These are phyloP conservation scores for Mycena citricolor DNA, from an alignment of 1,284 basidiomycete genomes.

Conservation along the genomic window DNA sequence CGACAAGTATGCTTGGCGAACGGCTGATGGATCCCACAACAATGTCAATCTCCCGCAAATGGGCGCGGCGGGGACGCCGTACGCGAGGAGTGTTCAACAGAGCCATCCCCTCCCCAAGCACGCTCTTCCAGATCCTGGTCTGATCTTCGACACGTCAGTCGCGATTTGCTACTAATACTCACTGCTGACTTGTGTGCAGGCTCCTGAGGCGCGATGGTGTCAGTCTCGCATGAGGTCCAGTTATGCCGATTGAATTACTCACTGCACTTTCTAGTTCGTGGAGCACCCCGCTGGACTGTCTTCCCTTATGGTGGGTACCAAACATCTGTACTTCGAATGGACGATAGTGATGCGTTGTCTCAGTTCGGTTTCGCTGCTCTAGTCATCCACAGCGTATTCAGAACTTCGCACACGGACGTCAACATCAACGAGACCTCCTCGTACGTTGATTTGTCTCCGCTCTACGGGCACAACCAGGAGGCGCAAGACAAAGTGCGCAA, in stretches of 20 bases:
- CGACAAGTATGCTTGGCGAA: slow-evolving; percentile 60
- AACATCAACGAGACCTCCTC: slow-evolving; percentile 84
- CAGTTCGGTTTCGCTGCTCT: slow-evolving; percentile 77
- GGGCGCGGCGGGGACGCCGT: slow-evolving; percentile 73
- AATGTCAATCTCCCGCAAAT: slow-evolving; percentile 69
- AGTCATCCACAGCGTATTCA: slow-evolving; percentile 83
- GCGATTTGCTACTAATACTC: not conserved
- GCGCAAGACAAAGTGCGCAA: slow-evolving; percentile 61
- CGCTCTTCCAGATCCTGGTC: slow-evolving; percentile 73
- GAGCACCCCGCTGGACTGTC: slow-evolving; percentile 79
- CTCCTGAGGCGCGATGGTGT: slow-evolving; percentile 61
- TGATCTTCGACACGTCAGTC: slow-evolving; percentile 62
- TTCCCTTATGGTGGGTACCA: slow-evolving; percentile 51
- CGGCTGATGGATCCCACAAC: slow-evolving; percentile 74
- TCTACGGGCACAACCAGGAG: slow-evolving; percentile 72
- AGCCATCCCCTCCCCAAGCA: slow-evolving; percentile 58
- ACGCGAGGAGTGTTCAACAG: slow-evolving; percentile 80
- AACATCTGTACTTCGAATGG: not conserved
- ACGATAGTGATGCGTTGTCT: not conserved
- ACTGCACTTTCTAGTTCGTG: slow-evolving; percentile 53
- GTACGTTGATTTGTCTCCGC: slow-evolving; percentile 81
- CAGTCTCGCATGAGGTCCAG: too few relatives aligned
- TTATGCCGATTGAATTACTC: too few relatives aligned
- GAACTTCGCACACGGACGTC: slow-evolving; percentile 62
- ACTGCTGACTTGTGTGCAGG: slow-evolving; percentile 30